Conservation (phyloP, 495 filamentous ascomycete genomes). For the Penicillium coffeae region DNA sequence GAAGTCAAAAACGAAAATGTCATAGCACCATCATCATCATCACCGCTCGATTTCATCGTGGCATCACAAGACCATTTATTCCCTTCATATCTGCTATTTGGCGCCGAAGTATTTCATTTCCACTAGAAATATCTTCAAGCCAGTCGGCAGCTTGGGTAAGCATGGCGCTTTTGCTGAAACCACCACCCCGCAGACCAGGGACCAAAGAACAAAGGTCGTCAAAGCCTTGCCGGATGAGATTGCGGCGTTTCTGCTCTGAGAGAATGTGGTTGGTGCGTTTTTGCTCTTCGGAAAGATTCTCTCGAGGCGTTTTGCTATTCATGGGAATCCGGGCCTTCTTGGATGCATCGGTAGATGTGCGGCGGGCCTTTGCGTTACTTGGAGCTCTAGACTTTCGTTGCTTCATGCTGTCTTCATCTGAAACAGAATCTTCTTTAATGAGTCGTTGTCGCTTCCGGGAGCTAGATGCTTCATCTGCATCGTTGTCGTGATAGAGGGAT, state of each 20-base stretch:
- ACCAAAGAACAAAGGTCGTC: constrained; percentile 68
- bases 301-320: constrained; percentile 52
- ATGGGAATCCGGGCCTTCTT: constrained; percentile 30
- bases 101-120: constrained; percentile 53
- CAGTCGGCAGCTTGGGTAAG: constrained; percentile 67
- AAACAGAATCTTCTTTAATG: constrained; percentile 35
- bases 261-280: constrained; percentile 85
- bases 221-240: constrained; percentile 73
- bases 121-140: constrained; percentile 65
- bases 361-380: constrained; percentile 25
- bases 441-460: constrained; percentile 36
- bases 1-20: constrained; percentile 12
- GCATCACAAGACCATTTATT: constrained; percentile 43
- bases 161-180: constrained; percentile 76
- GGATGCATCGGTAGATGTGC: constrained; percentile 29
- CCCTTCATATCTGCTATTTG: constrained; percentile 44
- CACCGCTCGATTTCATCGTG: constrained; percentile 25
- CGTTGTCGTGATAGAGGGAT: constrained; percentile 2
- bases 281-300: constrained; percentile 79
- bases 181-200: constrained; percentile 62
- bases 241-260: constrained; percentile 82
- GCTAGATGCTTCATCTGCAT: constrained; percentile 24
- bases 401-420: constrained; percentile 36
- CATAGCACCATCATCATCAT: constrained; percentile 19
- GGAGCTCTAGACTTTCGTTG: constrained; percentile 48